A percentile compares a stretch with the other conserved stretches of the same genome.
These are phyloP conservation scores for Ceraceosorus guamensis DNA, from an alignment of 1,284 basidiomycete species.

Conservation along the genomic window DNA sequence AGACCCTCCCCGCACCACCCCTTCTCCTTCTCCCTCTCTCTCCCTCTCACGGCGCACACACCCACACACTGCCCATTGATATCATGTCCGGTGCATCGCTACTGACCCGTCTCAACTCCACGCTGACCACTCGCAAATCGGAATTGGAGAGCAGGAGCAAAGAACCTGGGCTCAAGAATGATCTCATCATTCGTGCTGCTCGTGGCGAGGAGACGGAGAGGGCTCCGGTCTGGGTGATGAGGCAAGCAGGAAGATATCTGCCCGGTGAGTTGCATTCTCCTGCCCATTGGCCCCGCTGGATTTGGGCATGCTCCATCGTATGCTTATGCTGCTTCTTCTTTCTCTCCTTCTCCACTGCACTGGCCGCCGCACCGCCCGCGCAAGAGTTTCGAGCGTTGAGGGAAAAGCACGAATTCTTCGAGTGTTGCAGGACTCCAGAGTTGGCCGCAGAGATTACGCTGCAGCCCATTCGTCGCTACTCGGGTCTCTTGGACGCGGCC, in stretches of 20 bases:
- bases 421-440: constrained; percentile 44
- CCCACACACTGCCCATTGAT: no score
- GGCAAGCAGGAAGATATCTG: constrained; percentile 91
- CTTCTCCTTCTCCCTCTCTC: no score
- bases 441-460: constrained; percentile 46
- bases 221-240: constrained; percentile 98
- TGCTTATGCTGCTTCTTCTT: no score
- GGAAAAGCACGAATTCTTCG: constrained; percentile 46
- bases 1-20: no score
- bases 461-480: constrained; percentile 45
- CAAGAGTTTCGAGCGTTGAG: constrained; percentile 46
- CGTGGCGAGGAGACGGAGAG: constrained; percentile 77
- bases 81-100: not conserved
- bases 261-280: constrained; percentile 60
- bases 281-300: not conserved
- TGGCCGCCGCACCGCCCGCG: not conserved
- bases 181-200: constrained; percentile 81
- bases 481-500: constrained; percentile 44
- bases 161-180: constrained; percentile 63
- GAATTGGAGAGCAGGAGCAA: constrained; percentile 8
- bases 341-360: not conserved
- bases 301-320: not conserved
- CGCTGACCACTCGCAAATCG: constrained; percentile 8
- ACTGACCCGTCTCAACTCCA: constrained; percentile 13
- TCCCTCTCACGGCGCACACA: no score